Conservation (phyloP, 1,284 basidiomycete species). For the Schizophyllum commune region DNA sequence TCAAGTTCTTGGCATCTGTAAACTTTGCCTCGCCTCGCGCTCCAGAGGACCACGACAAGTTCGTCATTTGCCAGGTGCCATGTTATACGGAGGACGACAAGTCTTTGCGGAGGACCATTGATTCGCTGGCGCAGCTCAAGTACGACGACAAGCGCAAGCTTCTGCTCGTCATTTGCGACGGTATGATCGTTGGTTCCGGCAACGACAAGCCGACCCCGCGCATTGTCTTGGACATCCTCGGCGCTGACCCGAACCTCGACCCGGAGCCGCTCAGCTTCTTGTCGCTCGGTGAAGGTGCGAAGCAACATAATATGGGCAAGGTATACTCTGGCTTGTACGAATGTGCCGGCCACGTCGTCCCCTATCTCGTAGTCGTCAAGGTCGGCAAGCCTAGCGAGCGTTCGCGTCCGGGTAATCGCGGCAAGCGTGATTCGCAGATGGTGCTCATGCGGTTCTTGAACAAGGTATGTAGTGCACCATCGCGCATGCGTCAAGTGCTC, state of each 20-base stretch:
- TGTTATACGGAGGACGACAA: slow-evolving; percentile 95
- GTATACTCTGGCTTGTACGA: slow-evolving; percentile 97
- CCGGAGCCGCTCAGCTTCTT: slow-evolving; percentile 94
- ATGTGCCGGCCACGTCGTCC: slow-evolving; percentile 90
- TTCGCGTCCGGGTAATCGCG: slow-evolving; percentile 89
- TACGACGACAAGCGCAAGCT: slow-evolving; percentile 99
- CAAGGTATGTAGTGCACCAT: slow-evolving; percentile 45
- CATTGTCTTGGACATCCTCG: slow-evolving; percentile 95
- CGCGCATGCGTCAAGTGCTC: slow-evolving; percentile 2
- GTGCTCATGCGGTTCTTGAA: slow-evolving; percentile 97
- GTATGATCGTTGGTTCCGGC: slow-evolving; percentile 96
- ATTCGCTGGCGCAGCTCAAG: slow-evolving; percentile 89
- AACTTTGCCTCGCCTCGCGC: slow-evolving; percentile 80
- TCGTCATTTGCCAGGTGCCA: slow-evolving; percentile 97
- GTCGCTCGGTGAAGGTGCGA: slow-evolving; percentile 89
- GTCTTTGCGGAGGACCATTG: slow-evolving; percentile 86
- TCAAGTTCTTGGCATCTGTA: slow-evolving; percentile 96
- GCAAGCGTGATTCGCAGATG: slow-evolving; percentile 97
- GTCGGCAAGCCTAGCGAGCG: slow-evolving; percentile 94
- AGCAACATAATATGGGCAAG: slow-evolving; percentile 98
- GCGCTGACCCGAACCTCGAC: slow-evolving; percentile 87
- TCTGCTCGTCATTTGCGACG: slow-evolving; percentile 92
- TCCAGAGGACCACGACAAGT: slow-evolving; percentile 97
- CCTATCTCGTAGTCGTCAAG: slow-evolving; percentile 95
- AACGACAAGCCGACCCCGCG: slow-evolving; percentile 89